Percentiles rank a stretch among this genome's conserved stretches.
phyloP scores from a whole-genome alignment of 129 eudicot genomes.

The Deinandra increscens region DNA sequence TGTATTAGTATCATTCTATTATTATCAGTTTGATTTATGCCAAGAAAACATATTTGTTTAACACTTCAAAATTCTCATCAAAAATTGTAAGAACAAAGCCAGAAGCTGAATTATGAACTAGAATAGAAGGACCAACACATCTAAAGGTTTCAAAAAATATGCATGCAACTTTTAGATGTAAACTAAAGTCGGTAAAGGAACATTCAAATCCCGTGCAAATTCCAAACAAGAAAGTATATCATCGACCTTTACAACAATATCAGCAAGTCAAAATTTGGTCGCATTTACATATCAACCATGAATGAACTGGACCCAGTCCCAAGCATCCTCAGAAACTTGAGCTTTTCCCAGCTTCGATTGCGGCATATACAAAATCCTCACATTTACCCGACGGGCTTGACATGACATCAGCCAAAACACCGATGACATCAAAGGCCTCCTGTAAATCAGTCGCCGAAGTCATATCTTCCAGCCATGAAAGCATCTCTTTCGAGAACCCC shows the following conservation, averaged over 20 bases:
- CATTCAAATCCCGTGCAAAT: slow-evolving; percentile 10
- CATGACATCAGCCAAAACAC: slow-evolving; percentile 73
- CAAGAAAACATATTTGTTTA: too few species aligned
- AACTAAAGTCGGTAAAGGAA: slow-evolving; percentile 12
- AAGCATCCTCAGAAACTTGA: slow-evolving; percentile 20
- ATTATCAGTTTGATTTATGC: too few species aligned
- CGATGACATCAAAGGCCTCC: slow-evolving; percentile 87
- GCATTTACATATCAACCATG: slow-evolving; percentile 27
- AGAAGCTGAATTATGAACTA: too few species aligned
- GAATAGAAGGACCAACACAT: too few species aligned
- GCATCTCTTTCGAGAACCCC: slow-evolving; percentile 76
- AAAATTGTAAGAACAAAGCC: too few species aligned
- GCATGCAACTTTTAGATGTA: slow-evolving; percentile 20
- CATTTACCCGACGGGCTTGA: slow-evolving; percentile 55
- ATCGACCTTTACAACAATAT: slow-evolving; percentile 17
- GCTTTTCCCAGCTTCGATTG: slow-evolving; percentile 78
- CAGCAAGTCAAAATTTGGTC: slow-evolving; percentile 25
- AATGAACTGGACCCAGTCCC: not conserved
- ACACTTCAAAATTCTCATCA: too few species aligned
- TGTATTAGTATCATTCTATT: too few species aligned
- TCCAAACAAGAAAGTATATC: slow-evolving; percentile 12
- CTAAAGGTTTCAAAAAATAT: not conserved
- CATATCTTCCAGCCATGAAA: slow-evolving; percentile 89
- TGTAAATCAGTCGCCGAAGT: slow-evolving; percentile 61
- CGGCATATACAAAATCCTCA: slow-evolving; percentile 84